A percentile compares a stretch with the other conserved stretches of the same genome.
phyloP scores from a whole-genome alignment of 371 early-diverging fungal species.

The Coemansia sp. region DNA sequence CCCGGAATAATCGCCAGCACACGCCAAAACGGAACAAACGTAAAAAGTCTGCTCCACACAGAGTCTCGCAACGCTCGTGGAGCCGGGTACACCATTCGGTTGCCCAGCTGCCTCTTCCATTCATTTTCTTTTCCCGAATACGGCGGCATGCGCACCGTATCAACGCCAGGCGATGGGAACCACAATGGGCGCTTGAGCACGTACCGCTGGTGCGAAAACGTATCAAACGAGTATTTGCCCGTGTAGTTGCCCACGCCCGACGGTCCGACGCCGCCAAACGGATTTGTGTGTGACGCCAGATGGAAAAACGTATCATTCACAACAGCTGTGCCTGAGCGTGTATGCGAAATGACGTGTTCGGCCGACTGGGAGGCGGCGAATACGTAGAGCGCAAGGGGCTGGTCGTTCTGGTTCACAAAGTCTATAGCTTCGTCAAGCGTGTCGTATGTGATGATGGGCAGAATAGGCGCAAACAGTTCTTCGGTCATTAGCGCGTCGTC shows the following conservation, averaged over 20 bases:
- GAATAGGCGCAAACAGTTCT: constrained; percentile 84
- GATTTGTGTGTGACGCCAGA: constrained; percentile 57
- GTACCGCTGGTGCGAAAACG: constrained; percentile 71
- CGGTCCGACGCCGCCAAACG: constrained; percentile 91
- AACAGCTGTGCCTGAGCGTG: constrained; percentile 72
- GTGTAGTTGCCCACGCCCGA: constrained; percentile 90
- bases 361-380: constrained; percentile 54
- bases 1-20: constrained; percentile 26
- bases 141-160: constrained; percentile 63
- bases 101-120: constrained; percentile 35
- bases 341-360: constrained; percentile 52
- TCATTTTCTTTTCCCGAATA: constrained; percentile 47
- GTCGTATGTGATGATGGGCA: constrained; percentile 76
- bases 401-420: constrained; percentile 60
- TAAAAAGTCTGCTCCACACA: constrained; percentile 20
- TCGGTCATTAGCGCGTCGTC: constrained; percentile 62
- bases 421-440: constrained; percentile 71
- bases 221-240: constrained; percentile 71
- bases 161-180: constrained; percentile 42
- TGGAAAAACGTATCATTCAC: constrained; percentile 81
- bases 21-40: constrained; percentile 47
- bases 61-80: constrained; percentile 20
- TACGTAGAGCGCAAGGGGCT: constrained; percentile 74
- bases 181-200: constrained; percentile 38
- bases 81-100: constrained; percentile 30